Evolutionary conservation across 805 yeast species (phyloP), one percentile per base, ranked within the genome.

Genomic region (Debaryomyces prosopidis): DNA sequence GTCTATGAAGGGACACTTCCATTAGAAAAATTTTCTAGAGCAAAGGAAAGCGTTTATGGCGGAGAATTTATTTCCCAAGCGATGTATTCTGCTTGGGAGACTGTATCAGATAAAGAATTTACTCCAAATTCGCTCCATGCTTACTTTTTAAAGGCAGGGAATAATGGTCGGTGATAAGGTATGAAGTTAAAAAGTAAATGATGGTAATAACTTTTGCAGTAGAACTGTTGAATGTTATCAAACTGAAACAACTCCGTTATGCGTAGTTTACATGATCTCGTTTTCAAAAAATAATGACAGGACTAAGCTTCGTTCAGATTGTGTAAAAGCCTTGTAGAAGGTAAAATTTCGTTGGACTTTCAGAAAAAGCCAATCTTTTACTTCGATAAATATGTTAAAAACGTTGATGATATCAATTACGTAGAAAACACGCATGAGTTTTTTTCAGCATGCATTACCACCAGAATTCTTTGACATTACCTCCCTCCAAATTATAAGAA

Each of bases 1-100:
- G 46, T 45, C 8, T 64, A 47, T 49, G 34, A 39, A 15, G 59
- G 60, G 5, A 45, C 41, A 16, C 40, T 40, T 31, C 65, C 66
- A 0, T 56, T 66, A 31, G 32, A 48, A n/a, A 64, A 63, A 43
- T 63, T 67, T 0, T 41, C 44, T 11, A 52, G 58, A 3, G 42
- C 39, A 5, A 40, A 63, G 2, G 48, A 61, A 5, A 68, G 69
- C 4, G 68, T 52, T 1, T 68, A 54, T 40, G 72, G 72, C 2
- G 73, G 73, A 1, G 57, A 55, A 38, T 34, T 68, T 4, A 64
- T 58, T 11, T 71, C 65, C n/a, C 74, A 69, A 50, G 69, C 72
- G 2, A 38, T 69, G 8, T 44, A 63, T 20, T 71, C 62, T 16
- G 72, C 69, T 4, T 56, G 66, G 18, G 40, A 47, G 30, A 47